phyloP scores from a whole-genome alignment of 257 asterid species.

The Paraleonurus japonicus region DNA sequence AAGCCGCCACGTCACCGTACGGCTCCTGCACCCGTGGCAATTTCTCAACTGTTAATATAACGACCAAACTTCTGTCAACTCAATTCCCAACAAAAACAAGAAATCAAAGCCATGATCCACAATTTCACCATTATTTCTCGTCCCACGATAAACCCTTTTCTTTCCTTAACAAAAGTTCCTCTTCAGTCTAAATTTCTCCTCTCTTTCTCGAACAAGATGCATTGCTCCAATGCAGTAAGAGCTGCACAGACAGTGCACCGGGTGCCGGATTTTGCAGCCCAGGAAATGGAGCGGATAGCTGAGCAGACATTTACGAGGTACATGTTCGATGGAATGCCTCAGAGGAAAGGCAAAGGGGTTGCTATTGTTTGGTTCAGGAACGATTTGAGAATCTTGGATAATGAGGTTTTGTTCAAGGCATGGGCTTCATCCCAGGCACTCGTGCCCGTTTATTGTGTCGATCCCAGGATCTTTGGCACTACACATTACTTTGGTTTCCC shows the following conservation, averaged over 20 bases:
- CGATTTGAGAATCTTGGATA: conserved; percentile 81
- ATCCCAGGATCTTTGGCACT: conserved; percentile 59
- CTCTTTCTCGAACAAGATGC: conserved; percentile 29
- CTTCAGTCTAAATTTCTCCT: conserved; percentile 4
- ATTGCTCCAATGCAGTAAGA: conserved; percentile 37
- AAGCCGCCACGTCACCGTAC: conserved; percentile 40
- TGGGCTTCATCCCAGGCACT: conserved; percentile 75
- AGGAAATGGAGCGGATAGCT: conserved; percentile 53
- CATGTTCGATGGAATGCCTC: conserved; percentile 31
- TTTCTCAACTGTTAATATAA: conserved; percentile 42
- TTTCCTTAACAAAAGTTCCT: conserved; percentile 14
- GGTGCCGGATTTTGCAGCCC: conserved; percentile 62
- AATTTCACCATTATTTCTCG: conserved; percentile 30
- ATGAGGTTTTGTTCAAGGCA: conserved; percentile 76
- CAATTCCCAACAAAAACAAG: background rate
- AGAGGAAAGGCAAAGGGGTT: conserved; percentile 70
- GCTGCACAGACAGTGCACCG: conserved; percentile 41
- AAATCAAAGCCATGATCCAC: conserved; percentile 33
- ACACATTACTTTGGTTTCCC: conserved; percentile 83
- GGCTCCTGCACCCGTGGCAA: conserved; percentile 30
- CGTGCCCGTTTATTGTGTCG: conserved; percentile 86
- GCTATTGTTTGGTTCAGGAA: conserved; percentile 91
- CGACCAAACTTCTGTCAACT: conserved; percentile 34
- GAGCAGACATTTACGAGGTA: conserved; percentile 51
- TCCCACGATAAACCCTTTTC: conserved; percentile 31